Evolutionary conservation across 345 rosid species (phyloP), one percentile per base, ranked within the genome.

Genomic region (Geranium brycei): DNA sequence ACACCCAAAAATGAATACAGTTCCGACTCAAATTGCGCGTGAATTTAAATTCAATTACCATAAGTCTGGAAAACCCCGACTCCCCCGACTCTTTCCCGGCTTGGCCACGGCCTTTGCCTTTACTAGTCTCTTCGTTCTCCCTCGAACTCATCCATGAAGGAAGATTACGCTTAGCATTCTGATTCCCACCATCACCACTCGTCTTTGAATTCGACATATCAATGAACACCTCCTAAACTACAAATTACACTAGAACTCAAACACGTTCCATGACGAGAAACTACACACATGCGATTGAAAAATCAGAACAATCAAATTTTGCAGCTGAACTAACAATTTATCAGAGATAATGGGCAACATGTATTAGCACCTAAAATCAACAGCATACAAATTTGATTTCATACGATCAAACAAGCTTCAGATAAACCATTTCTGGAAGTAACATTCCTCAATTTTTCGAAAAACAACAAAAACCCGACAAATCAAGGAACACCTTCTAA

Each of bases 101-200:
- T 62, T 62, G 47, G 64, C 59, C 76, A 2, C 11, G 71, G 53
- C 63, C 59, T 47, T 62, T 47, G 31, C 32, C 65, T 58, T 19
- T 59, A 17, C 64, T 66, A 32, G 57, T 63, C 59, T 18, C 62
- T 60, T 70, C 68, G 66, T 73, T 73, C 7, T 68, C 80, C 61
- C 77, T 72, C 16, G 84, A 72, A 73, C 77, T 78, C 89, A 85
- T 88, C 97, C 96, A 88, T 57, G 88, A 83, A 23, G 97, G 96
- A 82, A 88, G 91, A 77, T 73, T 82, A 30, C 89, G 82, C 67
- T 78, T 80, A 51, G 75, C 81, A 41, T 71, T 62, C 82, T 74
- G 71, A 60, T 68, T 65, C 28, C 35, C 63, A 40, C 64, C 73
- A 35, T 62, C 68, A 64, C 67, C 67, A 53, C 69, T 70, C 62